Evolutionary conservation across 2,329 filamentous ascomycete species (phyloP).

Genomic region (Fusarium chuoi): DNA sequence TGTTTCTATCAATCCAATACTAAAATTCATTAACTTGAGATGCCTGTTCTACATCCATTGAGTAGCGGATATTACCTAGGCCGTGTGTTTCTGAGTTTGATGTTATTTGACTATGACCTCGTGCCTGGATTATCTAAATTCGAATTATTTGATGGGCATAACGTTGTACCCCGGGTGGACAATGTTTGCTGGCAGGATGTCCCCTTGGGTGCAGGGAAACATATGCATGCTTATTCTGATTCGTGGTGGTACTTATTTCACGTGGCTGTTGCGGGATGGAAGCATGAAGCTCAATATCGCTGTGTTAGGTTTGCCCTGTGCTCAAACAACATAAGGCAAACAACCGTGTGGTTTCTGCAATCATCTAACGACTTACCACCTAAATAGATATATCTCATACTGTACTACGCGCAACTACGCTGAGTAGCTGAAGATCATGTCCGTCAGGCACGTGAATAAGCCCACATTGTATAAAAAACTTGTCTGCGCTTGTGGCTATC

Average conservation of each 20-base stretch:
- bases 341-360: background rate
- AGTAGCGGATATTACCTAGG: background rate
- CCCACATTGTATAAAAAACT: conserved; percentile 13
- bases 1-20: background rate
- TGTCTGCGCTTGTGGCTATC: conserved; percentile 14
- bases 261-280: background rate
- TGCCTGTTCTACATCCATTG: background rate
- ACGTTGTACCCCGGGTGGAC: background rate
- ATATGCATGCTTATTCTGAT: background rate
- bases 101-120: conserved; percentile 5
- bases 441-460: conserved; percentile 2
- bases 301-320: background rate
- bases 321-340: conserved; percentile 13
- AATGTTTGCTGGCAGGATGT: background rate
- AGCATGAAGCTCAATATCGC: background rate
- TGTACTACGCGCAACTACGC: background rate
- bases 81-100: background rate
- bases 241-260: background rate
- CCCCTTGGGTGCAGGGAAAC: background rate
- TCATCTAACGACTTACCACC: background rate
- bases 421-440: background rate
- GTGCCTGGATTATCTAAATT: conserved; percentile 4
- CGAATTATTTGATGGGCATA: background rate
- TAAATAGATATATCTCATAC: background rate
- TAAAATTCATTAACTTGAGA: conserved; percentile 6